Evolutionary conservation across 352 stramenopile genomes (phyloP).

Genomic region (Phytopythium aichiense): DNA sequence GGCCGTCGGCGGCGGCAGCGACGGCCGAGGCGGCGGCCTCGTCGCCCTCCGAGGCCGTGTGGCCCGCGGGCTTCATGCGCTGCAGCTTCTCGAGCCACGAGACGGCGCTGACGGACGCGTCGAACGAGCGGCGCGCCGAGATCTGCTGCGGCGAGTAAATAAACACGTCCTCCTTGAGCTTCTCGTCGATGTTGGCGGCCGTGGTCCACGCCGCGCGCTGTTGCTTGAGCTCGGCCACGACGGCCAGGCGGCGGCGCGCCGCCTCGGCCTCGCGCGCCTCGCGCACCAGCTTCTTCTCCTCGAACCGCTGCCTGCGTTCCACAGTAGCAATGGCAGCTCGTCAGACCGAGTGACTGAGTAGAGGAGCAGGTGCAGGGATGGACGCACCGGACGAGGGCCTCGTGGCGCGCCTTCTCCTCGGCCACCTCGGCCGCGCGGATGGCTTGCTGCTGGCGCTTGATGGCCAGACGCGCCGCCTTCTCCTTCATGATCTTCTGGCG

Average conservation of each 20-base stretch:
- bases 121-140: conserved; percentile 59
- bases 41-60: conserved; percentile 28
- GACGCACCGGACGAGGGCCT: conserved; percentile 66
- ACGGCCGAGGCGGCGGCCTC: conserved; percentile 21
- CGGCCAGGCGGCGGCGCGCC: conserved; percentile 58
- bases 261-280: conserved; percentile 53
- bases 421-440: conserved; percentile 79
- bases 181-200: conserved; percentile 62
- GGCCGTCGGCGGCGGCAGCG: conserved; percentile 18
- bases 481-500: conserved; percentile 84
- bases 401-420: conserved; percentile 73
- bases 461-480: conserved; percentile 81
- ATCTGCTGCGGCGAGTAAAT: conserved; percentile 79
- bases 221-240: conserved; percentile 55
- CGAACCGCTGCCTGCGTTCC: conserved; percentile 54
- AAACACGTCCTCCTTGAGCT: conserved; percentile 84
- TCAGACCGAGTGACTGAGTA: neutral
- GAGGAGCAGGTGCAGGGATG: neutral
- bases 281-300: conserved; percentile 77
- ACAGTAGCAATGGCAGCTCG: neutral
- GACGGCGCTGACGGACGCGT: conserved; percentile 66
- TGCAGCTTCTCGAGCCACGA: conserved; percentile 88
- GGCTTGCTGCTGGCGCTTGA: conserved; percentile 84
- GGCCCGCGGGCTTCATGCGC: conserved; percentile 76
- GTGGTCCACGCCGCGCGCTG: conserved; percentile 74